These are phyloP conservation scores for Diaporthe sp. DNA, from an alignment of 2,329 filamentous ascomycete genomes.

Conservation along the genomic window DNA sequence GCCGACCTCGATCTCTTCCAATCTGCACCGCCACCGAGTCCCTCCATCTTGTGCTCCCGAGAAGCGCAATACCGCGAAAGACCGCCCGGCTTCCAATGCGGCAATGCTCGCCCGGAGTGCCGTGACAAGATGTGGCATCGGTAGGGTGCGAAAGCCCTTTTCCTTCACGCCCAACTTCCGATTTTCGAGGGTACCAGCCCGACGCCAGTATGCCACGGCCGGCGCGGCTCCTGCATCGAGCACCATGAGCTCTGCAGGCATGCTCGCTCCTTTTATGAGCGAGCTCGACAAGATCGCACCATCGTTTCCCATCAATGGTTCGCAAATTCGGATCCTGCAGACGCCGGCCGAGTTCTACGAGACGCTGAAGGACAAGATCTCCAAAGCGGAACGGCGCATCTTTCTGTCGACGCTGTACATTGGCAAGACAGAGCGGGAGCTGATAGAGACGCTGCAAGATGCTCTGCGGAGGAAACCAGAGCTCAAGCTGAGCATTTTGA, in stretches of 20 bases:
- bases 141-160: slow-evolving; percentile 36
- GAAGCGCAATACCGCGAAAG: neutral
- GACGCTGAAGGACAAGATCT: slow-evolving; percentile 90
- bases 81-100: neutral
- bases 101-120: slow-evolving; percentile 55
- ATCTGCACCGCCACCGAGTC: neutral
- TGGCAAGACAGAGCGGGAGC: slow-evolving; percentile 90
- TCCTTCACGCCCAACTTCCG: slow-evolving; percentile 35
- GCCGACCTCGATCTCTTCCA: neutral
- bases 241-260: slow-evolving; percentile 52
- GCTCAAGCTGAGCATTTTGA: slow-evolving; percentile 88
- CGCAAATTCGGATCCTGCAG: slow-evolving; percentile 83
- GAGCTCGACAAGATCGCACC: slow-evolving; percentile 92
- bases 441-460: slow-evolving; percentile 83
- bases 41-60: slow-evolving; percentile 7
- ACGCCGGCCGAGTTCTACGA: slow-evolving; percentile 93
- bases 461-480: slow-evolving; percentile 81
- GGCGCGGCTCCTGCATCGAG: slow-evolving; percentile 38
- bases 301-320: slow-evolving; percentile 87
- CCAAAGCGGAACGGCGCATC: slow-evolving; percentile 81
- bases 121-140: slow-evolving; percentile 38
- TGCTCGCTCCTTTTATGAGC: slow-evolving; percentile 68
- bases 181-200: slow-evolving; percentile 33
- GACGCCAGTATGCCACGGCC: slow-evolving; percentile 41
- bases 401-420: slow-evolving; percentile 98